phyloP scores from a whole-genome alignment of 2,329 filamentous ascomycete species.

The Dothideomycetidae sp. region DNA sequence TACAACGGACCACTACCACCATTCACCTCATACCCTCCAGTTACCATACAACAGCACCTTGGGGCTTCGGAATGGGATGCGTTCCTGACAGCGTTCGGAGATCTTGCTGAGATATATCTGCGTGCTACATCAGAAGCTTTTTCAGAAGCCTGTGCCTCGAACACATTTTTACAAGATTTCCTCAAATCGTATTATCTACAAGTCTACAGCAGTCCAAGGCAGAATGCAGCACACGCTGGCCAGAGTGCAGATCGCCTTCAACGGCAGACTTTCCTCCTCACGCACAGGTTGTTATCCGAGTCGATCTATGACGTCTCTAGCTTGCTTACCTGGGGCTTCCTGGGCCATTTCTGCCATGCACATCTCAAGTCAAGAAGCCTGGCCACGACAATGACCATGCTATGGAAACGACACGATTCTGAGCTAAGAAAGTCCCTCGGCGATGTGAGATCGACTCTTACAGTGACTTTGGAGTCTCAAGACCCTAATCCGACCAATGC shows the following conservation, averaged over 20 bases:
- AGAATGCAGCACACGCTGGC: not conserved
- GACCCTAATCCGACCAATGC: slow-evolving; percentile 42
- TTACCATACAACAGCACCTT: slow-evolving; percentile 51
- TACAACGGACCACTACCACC: slow-evolving; percentile 42
- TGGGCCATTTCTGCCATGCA: slow-evolving; percentile 4
- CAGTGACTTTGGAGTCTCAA: slow-evolving; percentile 48
- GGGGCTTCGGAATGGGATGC: slow-evolving; percentile 59
- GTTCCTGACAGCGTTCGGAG: slow-evolving; percentile 63
- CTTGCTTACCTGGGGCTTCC: not conserved
- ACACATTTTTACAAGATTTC: slow-evolving; percentile 33
- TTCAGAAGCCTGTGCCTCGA: slow-evolving; percentile 32
- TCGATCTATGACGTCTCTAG: not conserved
- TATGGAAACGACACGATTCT: not conserved
- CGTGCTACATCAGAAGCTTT: slow-evolving; percentile 44
- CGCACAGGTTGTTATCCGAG: not conserved
- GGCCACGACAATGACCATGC: not conserved
- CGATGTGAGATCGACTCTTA: slow-evolving; percentile 28
- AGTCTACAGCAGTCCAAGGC: slow-evolving; percentile 9
- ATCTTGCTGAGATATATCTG: slow-evolving; percentile 52
- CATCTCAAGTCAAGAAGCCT: slow-evolving; percentile 2
- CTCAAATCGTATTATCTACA: slow-evolving; percentile 53
- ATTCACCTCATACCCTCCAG: slow-evolving; percentile 63
- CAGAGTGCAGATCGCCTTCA: not conserved
- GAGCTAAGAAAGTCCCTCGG: slow-evolving; percentile 1
- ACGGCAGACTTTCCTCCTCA: not conserved